These are phyloP conservation scores for Comarum palustre DNA, from an alignment of 306 rosid genomes.

Conservation along the genomic window DNA sequence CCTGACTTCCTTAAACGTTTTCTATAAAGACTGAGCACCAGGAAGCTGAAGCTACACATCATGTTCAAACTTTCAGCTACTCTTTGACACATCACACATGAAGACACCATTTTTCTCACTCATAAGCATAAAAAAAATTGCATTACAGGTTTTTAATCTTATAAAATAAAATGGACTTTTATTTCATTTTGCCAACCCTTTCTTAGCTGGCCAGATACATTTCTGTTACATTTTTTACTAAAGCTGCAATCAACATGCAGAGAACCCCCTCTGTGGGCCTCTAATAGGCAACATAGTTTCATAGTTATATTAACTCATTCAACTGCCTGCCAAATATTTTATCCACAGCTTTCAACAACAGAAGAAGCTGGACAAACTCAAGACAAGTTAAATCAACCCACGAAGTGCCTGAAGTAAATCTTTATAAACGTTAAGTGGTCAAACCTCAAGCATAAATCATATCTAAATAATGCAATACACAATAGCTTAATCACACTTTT, in stretches of 20 bases:
- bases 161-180: no score
- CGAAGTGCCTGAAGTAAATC: not conserved
- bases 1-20: not conserved
- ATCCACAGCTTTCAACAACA: not conserved
- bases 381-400: not conserved
- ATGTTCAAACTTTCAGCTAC: not conserved
- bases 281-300: not conserved
- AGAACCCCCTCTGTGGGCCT: not conserved
- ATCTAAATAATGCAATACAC: not conserved
- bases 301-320: not conserved
- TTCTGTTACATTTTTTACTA: not conserved
- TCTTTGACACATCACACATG: not conserved
- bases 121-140: slow-evolving; percentile 1
- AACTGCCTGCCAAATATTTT: not conserved
- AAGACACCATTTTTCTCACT: not conserved
- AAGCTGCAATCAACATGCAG: not conserved
- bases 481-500: not conserved
- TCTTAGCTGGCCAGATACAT: not conserved
- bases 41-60: not conserved
- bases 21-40: not conserved
- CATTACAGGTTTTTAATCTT: no score
- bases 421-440: not conserved
- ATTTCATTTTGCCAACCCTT: no score
- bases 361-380: not conserved
- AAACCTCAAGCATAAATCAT: not conserved